Percentiles rank a stretch among this genome's conserved stretches.
Conservation (phyloP, 225 moss, liverwort and hornwort species). For the Bryoerythrophyllum caledonicum region DNA sequence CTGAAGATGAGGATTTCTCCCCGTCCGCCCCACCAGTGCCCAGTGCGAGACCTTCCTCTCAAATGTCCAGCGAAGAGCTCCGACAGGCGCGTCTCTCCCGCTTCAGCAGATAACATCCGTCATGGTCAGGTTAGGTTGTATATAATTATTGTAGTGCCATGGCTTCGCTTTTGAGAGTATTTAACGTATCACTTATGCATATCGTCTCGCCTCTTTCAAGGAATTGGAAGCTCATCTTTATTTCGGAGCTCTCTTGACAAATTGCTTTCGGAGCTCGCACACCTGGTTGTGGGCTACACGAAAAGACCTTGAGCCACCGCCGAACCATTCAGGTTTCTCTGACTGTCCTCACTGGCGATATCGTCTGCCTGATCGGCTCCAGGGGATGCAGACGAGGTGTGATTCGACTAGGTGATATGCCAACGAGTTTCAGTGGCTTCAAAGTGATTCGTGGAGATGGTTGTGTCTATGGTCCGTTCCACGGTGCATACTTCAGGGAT, state of each 20-base stretch:
- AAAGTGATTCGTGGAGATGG: constrained; percentile 18
- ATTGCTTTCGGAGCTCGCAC: not conserved
- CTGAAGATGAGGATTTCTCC: constrained; percentile 22
- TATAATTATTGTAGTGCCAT: constrained; percentile 13
- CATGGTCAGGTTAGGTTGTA: constrained; percentile 8
- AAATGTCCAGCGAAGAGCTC: constrained; percentile 50
- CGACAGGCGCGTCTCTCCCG: constrained; percentile 61
- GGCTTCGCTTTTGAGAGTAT: no score
- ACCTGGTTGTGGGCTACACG: not conserved
- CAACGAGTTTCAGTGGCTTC: constrained; percentile 9
- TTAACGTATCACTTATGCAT: not conserved
- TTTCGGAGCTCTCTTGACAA: not conserved
- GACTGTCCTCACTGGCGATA: constrained; percentile 16
- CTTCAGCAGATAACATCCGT: constrained; percentile 36
- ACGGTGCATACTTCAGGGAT: constrained; percentile 16
- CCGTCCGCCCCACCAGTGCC: constrained; percentile 55
- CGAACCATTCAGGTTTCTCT: not conserved
- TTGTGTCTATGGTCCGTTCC: not conserved
- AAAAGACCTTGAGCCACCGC: not conserved
- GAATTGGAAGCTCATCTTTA: not conserved
- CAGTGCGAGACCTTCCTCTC: constrained; percentile 19
- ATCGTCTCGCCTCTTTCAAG: not conserved
- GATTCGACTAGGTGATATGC: constrained; percentile 21
- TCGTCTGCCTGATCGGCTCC: constrained; percentile 1
- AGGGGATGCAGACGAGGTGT: constrained; percentile 8